A percentile compares a stretch with the other conserved stretches of the same genome.
phyloP scores from a whole-genome alignment of 257 asterid genomes.

The Penstemon davidsonii region DNA sequence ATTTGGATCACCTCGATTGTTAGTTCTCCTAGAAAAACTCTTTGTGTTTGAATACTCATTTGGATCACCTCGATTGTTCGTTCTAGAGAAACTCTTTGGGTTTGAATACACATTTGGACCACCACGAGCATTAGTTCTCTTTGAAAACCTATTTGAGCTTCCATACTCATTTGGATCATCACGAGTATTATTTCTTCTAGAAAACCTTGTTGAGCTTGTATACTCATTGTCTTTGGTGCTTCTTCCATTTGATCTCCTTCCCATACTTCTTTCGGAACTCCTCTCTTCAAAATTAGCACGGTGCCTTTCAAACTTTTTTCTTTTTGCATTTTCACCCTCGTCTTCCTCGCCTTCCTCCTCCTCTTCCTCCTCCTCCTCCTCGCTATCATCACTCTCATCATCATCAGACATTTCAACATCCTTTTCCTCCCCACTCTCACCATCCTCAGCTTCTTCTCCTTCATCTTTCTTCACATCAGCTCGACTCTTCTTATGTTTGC shows the following conservation, averaged over 20 bases:
- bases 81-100: not conserved
- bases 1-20: too few relatives aligned
- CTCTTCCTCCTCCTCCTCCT: conserved; percentile 37
- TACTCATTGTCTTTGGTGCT: conserved; percentile 20
- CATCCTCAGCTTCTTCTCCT: conserved; percentile 34
- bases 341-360: conserved; percentile 25
- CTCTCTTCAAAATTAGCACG: conserved; percentile 16
- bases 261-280: conserved; percentile 9
- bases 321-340: conserved; percentile 14
- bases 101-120: not conserved
- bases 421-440: conserved; percentile 42
- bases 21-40: too few relatives aligned
- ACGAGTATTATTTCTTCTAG: conserved; percentile 21
- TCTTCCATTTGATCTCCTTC: conserved; percentile 25
- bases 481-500: conserved; percentile 33
- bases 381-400: conserved; percentile 32
- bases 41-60: not conserved
- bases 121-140: conserved; percentile 1
- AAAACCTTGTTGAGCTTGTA: conserved; percentile 35
- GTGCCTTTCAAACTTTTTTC: conserved; percentile 26
- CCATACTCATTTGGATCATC: not conserved
- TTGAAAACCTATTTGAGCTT: conserved; percentile 25
- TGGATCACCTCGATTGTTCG: not conserved
- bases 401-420: conserved; percentile 36
- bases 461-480: conserved; percentile 37